Evolutionary conservation across 306 rosid species (phyloP).

Genomic region (Trifolium dubium): DNA sequence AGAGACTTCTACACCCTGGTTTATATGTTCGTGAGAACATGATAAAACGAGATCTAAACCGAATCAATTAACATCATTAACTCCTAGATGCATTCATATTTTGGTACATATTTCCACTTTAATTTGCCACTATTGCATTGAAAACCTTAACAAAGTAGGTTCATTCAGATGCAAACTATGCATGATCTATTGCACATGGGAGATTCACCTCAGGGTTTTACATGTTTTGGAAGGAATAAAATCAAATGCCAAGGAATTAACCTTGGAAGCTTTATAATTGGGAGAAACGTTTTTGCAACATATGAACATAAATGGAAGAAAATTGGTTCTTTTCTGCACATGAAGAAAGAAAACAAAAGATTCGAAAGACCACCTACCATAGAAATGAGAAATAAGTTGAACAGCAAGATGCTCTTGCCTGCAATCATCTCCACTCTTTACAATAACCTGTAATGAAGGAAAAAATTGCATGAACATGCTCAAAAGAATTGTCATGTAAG

Average conservation of each 20-base stretch:
- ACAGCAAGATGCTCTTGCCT: conserved; percentile 99
- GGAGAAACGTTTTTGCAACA: conserved; percentile 17
- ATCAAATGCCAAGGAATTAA: conserved; percentile 5
- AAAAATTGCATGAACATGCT: conserved; percentile 31
- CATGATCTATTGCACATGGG: conserved; percentile 2
- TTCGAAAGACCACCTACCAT: conserved; percentile 61
- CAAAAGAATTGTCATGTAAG: conserved; percentile 28
- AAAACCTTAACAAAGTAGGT: conserved; percentile 26
- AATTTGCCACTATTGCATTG: not conserved
- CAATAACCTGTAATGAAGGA: conserved; percentile 69
- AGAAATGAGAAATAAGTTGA: conserved; percentile 97
- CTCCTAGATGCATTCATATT: conserved; percentile 7
- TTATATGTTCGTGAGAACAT: conserved; percentile 34
- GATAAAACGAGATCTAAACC: conserved; percentile 9
- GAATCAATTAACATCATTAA: conserved; percentile 6
- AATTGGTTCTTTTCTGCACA: conserved; percentile 25
- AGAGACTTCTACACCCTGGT: conserved; percentile 29
- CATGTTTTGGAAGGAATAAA: not conserved
- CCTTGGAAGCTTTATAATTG: not conserved
- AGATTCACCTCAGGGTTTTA: not conserved
- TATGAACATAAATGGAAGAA: conserved; percentile 15
- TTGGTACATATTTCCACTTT: conserved; percentile 26
- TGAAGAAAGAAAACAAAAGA: conserved; percentile 20
- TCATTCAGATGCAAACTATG: not conserved
- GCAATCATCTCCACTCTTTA: conserved; percentile 99